phyloP scores from a whole-genome alignment of 768 basidiomycete species.

The Trametes cinnabarina region DNA sequence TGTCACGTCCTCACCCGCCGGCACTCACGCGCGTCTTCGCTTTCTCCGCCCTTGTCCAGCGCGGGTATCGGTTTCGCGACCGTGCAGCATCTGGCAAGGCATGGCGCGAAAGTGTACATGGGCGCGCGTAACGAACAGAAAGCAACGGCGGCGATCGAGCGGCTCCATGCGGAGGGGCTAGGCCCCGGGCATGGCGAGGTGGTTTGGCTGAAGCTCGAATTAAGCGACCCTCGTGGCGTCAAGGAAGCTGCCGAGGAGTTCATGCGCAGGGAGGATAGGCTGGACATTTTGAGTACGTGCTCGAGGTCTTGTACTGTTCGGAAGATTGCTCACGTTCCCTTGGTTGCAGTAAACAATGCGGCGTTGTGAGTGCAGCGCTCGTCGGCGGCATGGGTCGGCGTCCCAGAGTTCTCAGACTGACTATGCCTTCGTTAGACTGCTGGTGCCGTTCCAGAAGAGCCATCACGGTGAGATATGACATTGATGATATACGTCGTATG shows the following conservation, averaged over 20 bases:
- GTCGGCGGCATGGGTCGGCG: no score
- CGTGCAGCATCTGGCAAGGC: conserved; percentile 49
- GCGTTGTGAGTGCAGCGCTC: conserved; percentile 36
- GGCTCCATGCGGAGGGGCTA: conserved; percentile 43
- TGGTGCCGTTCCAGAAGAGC: conserved; percentile 18
- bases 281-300: conserved; percentile 54
- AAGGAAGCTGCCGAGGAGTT: conserved; percentile 50
- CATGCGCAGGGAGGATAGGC: conserved; percentile 44
- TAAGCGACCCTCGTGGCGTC: conserved; percentile 44
- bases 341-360: conserved; percentile 51
- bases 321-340: neutral
- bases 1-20: neutral
- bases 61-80: conserved; percentile 51
- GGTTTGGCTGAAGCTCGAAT: conserved; percentile 49
- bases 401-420: no score
- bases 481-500: neutral
- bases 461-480: conserved; percentile 5
- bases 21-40: neutral
- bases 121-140: conserved; percentile 47
- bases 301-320: neutral
- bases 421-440: conserved; percentile 15
- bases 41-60: conserved; percentile 25
- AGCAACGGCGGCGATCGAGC: conserved; percentile 47
- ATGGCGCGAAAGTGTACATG: conserved; percentile 60
- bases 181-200: conserved; percentile 46